Evolutionary conservation across 805 yeast species (phyloP).

Genomic region (Schwanniomyces pseudopolymorphus): DNA sequence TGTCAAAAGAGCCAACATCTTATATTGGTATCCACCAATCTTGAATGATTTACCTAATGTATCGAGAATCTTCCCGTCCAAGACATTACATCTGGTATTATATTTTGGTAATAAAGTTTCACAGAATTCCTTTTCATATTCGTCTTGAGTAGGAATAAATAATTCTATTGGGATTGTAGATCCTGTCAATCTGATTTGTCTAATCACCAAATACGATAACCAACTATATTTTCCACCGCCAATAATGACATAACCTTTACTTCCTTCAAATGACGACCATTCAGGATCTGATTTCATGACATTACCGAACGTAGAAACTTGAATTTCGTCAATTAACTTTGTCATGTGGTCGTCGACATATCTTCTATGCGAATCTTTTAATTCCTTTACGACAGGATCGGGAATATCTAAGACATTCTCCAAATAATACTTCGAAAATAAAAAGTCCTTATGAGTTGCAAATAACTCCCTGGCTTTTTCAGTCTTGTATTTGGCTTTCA

Average conservation of each 20-base stretch:
- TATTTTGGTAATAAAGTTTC: constrained; percentile 39
- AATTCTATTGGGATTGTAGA: constrained; percentile 51
- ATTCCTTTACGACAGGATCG: constrained; percentile 25
- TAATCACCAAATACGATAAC: constrained; percentile 49
- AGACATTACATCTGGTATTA: constrained; percentile 48
- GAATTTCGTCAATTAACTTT: constrained; percentile 23
- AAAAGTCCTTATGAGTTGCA: constrained; percentile 36
- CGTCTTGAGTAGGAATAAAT: constrained; percentile 42
- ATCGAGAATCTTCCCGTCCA: constrained; percentile 26
- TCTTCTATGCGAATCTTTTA: constrained; percentile 38
- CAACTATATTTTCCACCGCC: constrained; percentile 55
- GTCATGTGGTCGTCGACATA: constrained; percentile 32
- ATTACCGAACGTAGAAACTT: constrained; percentile 36
- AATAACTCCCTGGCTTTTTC: constrained; percentile 47
- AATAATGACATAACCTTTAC: constrained; percentile 46
- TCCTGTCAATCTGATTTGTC: constrained; percentile 45
- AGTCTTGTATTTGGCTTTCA: constrained; percentile 40
- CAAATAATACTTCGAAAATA: constrained; percentile 47
- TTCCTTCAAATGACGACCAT: constrained; percentile 32
- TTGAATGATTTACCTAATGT: constrained; percentile 16
- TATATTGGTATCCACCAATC: constrained; percentile 50
- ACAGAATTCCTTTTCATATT: constrained; percentile 50
- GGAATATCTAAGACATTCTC: constrained; percentile 43
- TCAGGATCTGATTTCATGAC: constrained; percentile 34
- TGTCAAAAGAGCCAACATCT: constrained; percentile 58